Evolutionary conservation across 2,329 filamentous ascomycete species (phyloP).

Genomic region (Cladosporium sp.): DNA sequence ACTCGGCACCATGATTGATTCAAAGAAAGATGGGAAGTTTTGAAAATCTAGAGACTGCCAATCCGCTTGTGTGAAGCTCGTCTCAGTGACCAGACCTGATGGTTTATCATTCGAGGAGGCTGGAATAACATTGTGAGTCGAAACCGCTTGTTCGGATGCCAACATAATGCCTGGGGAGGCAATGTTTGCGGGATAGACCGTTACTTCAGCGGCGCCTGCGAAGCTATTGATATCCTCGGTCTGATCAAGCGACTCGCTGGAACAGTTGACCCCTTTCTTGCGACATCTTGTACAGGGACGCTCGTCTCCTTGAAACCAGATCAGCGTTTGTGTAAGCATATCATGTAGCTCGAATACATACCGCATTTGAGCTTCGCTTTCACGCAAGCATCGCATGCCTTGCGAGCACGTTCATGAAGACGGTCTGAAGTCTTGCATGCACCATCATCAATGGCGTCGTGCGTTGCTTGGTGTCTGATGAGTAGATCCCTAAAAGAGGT

Average conservation of each 20-base stretch:
- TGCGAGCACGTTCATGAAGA: slow-evolving; percentile 22
- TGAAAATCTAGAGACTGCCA: slow-evolving; percentile 3
- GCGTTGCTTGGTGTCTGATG: slow-evolving; percentile 27
- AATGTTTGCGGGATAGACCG: no score
- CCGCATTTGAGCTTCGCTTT: slow-evolving; percentile 31
- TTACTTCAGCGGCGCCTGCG: no score
- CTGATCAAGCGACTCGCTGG: slow-evolving; percentile 13
- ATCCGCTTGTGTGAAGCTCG: background rate
- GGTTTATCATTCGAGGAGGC: slow-evolving; percentile 2
- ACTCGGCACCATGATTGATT: slow-evolving; percentile 22
- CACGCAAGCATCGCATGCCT: slow-evolving; percentile 31
- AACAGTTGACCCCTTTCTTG: slow-evolving; percentile 13
- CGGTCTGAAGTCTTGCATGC: slow-evolving; percentile 21
- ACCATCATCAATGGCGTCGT: slow-evolving; percentile 25
- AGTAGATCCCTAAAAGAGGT: slow-evolving; percentile 31
- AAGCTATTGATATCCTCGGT: background rate
- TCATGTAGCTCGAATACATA: background rate
- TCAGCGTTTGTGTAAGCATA: background rate
- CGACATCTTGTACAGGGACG: slow-evolving; percentile 27
- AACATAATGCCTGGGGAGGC: no score
- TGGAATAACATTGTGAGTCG: background rate
- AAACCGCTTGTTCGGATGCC: no score
- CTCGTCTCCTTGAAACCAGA: slow-evolving; percentile 16
- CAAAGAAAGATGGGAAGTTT: slow-evolving; percentile 19
- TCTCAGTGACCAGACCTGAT: no score